Evolutionary conservation across 2,329 filamentous ascomycete genomes (phyloP).

Genomic region (Hypoxylon sp.): DNA sequence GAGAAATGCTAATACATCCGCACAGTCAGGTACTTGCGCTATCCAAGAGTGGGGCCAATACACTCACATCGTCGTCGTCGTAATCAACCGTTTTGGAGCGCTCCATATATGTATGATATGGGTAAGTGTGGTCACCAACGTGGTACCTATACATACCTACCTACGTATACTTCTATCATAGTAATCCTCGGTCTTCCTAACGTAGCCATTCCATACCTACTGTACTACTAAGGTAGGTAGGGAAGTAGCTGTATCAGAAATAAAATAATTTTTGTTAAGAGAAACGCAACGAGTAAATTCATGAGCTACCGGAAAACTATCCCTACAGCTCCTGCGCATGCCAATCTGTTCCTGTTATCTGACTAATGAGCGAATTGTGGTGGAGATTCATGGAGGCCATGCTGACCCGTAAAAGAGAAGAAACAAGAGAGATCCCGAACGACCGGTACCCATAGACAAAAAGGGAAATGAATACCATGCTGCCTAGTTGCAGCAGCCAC

Average conservation of each 20-base stretch:
- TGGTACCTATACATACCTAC: too few species aligned
- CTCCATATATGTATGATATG: too few species aligned
- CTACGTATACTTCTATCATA: too few species aligned
- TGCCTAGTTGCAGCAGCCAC: conserved; percentile 17
- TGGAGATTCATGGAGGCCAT: conserved; percentile 29
- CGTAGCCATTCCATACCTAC: too few species aligned
- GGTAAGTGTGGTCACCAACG: too few species aligned
- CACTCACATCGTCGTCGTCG: conserved; percentile 21
- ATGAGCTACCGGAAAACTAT: conserved; percentile 39
- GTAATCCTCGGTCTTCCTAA: too few species aligned
- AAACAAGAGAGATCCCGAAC: conserved; percentile 30
- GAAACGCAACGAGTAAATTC: conserved; percentile 34
- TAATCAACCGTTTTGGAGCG: not conserved
- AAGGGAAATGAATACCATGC: conserved; percentile 28
- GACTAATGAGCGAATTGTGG: conserved; percentile 44
- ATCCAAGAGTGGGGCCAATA: conserved; percentile 16
- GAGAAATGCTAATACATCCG: conserved; percentile 16
- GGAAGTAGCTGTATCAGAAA: too few species aligned
- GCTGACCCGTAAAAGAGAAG: conserved; percentile 13
- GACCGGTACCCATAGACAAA: conserved; percentile 10
- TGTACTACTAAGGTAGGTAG: too few species aligned
- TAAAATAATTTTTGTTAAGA: not conserved
- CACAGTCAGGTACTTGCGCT: not conserved
- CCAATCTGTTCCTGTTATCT: conserved; percentile 43
- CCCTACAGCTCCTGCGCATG: conserved; percentile 33